Conservation (phyloP, 192 early-diverging fungal species). For the Coemansia sp. region DNA sequence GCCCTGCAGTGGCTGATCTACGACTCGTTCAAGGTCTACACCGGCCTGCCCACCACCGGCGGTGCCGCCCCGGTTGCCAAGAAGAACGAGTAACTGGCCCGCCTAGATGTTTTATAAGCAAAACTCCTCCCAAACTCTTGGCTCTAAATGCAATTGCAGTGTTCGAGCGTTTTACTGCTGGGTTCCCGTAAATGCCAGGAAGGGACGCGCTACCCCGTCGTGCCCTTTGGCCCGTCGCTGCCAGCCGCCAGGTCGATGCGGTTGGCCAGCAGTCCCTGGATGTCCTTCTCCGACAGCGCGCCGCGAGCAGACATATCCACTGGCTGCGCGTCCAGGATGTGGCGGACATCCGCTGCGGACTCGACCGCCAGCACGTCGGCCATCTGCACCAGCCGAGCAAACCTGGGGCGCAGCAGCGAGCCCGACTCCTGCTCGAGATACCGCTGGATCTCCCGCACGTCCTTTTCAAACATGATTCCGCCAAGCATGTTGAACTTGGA, state of each 20-base stretch:
- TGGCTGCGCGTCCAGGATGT: conserved; percentile 11
- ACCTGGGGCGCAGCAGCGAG: conserved; percentile 65
- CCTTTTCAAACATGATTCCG: conserved; percentile 88
- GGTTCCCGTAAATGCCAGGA: no score
- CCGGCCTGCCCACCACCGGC: conserved; percentile 67
- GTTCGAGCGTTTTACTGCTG: no score
- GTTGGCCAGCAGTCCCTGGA: conserved; percentile 25
- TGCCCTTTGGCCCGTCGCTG: no score
- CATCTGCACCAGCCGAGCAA: conserved; percentile 80
- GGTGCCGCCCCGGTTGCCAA: conserved; percentile 44
- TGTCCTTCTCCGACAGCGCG: conserved; percentile 16
- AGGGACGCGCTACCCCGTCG: no score
- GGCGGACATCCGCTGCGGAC: conserved; percentile 35
- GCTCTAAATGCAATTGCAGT: neutral
- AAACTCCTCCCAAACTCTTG: no score
- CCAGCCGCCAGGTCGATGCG: conserved; percentile 38
- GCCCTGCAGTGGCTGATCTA: conserved; percentile 82
- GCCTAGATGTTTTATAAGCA: no score
- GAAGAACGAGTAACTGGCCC: conserved; percentile 49
- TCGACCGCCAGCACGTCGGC: conserved; percentile 80
- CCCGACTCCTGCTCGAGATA: conserved; percentile 61
- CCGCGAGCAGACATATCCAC: conserved; percentile 1
- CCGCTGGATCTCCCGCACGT: conserved; percentile 69
- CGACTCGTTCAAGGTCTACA: conserved; percentile 72
- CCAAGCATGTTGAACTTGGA: conserved; percentile 93